Evolutionary conservation across 345 rosid genomes (phyloP).

Genomic region (Linum tenue): DNA sequence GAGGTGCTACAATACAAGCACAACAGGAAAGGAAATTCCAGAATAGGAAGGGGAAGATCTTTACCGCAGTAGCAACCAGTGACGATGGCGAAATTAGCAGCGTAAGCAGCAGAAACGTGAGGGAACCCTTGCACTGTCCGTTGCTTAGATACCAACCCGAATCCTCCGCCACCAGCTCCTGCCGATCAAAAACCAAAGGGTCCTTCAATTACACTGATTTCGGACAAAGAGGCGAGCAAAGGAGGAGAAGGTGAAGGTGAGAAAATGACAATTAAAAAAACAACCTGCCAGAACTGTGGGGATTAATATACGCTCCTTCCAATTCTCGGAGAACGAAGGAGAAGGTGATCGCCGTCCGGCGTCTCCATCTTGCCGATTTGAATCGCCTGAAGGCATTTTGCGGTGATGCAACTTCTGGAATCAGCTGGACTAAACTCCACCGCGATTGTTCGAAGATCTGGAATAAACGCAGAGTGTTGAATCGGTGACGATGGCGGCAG

Average conservation of each 20-base stretch:
- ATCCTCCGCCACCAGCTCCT: not conserved
- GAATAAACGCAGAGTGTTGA: too few relatives aligned
- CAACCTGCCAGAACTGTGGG: not conserved
- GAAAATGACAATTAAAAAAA: not conserved
- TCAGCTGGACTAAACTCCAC: too few relatives aligned
- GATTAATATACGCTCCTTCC: not conserved
- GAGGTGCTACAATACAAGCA: not conserved
- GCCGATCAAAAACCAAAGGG: not conserved
- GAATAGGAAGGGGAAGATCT: constrained; percentile 1
- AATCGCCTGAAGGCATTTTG: constrained; percentile 33
- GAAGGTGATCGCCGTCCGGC: constrained; percentile 8
- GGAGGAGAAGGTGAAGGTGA: not conserved
- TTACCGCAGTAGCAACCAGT: not conserved
- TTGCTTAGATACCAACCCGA: not conserved
- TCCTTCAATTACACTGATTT: not conserved
- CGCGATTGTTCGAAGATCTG: too few relatives aligned
- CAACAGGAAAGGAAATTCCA: not conserved
- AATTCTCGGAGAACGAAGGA: not conserved
- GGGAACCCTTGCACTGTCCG: not conserved
- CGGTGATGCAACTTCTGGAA: constrained; percentile 1
- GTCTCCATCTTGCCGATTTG: constrained; percentile 4
- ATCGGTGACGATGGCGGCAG: too few relatives aligned
- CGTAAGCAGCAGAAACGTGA: not conserved
- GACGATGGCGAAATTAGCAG: not conserved
- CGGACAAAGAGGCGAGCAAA: not conserved